Conservation (phyloP, 176 grass and related monocot species). For the Pharus latifolius region DNA sequence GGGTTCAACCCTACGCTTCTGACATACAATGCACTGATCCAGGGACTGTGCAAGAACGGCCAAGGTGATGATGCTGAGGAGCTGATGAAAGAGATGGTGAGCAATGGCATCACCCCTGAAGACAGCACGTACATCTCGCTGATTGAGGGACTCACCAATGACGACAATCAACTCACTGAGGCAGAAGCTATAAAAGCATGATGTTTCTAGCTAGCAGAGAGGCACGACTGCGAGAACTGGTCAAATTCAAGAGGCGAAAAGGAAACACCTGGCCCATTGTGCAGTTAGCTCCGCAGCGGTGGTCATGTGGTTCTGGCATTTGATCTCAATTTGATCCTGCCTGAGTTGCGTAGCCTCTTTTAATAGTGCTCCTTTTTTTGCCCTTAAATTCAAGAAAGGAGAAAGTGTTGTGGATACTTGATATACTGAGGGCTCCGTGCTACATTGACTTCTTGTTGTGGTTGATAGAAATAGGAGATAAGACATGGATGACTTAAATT, state of each 20-base stretch:
- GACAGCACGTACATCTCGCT: slow-evolving; percentile 58
- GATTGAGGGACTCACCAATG: slow-evolving; percentile 30
- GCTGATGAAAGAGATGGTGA: slow-evolving; percentile 71
- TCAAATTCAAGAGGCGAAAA: neutral
- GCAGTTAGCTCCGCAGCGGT: neutral
- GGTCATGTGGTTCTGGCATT: neutral
- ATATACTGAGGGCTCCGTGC: too few relatives aligned
- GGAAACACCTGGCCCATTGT: too few relatives aligned
- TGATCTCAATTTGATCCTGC: neutral
- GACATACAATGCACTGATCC: slow-evolving; percentile 69
- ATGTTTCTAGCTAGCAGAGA: neutral
- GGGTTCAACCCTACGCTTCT: slow-evolving; percentile 58
- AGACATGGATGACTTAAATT: neutral
- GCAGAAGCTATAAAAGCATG: slow-evolving; percentile 2
- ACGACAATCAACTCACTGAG: neutral
- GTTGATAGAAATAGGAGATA: neutral
- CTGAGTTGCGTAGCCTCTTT: neutral
- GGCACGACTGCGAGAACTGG: neutral
- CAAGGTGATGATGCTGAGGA: slow-evolving; percentile 40
- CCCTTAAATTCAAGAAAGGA: too few relatives aligned
- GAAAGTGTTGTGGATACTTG: too few relatives aligned
- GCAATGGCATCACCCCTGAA: slow-evolving; percentile 47
- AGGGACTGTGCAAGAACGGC: slow-evolving; percentile 47
- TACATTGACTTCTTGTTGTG: neutral
- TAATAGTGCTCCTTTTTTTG: too few relatives aligned